These are phyloP conservation scores for Cyberlindnera meyerae DNA, from an alignment of 805 yeast genomes.

Conservation along the genomic window DNA sequence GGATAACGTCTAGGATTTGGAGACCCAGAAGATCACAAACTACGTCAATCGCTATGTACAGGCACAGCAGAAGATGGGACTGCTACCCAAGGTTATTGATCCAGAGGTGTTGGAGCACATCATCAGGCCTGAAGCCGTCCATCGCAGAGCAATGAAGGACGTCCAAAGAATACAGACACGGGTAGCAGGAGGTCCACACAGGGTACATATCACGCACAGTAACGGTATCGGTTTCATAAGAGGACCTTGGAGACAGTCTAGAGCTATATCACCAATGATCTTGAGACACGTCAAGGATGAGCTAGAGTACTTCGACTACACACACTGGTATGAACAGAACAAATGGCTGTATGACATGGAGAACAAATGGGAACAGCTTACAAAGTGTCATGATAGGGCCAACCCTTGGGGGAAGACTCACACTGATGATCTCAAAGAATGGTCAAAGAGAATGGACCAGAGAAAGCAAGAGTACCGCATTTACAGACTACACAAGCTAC, in stretches of 20 bases:
- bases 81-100: conserved; percentile 18
- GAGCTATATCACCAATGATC: conserved; percentile 14
- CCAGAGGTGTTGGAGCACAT: conserved; percentile 9
- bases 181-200: conserved; percentile 18
- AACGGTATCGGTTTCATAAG: conserved; percentile 16
- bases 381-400: conserved; percentile 1
- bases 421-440: conserved; percentile 11
- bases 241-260: conserved; percentile 19
- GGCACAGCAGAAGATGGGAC: conserved; percentile 10
- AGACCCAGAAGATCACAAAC: conserved; percentile 13
- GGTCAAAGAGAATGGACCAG: conserved; percentile 7
- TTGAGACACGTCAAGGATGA: conserved; percentile 8
- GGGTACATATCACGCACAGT: conserved; percentile 11
- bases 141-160: conserved; percentile 15
- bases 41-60: conserved; percentile 14
- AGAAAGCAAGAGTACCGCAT: conserved; percentile 15
- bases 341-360: conserved; percentile 15
- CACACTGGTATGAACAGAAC: conserved; percentile 7
- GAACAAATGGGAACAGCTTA: conserved; percentile 13
- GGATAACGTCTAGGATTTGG: conserved; percentile 15
- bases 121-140: conserved; percentile 21
- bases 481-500: conserved; percentile 17
- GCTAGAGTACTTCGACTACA: conserved; percentile 13
- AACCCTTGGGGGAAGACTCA: conserved; percentile 27
- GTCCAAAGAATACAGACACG: conserved; percentile 4